Base-by-base conservation (phyloP, 192 early-diverging fungal species). In the Umbelopsis sp. region DNA sequence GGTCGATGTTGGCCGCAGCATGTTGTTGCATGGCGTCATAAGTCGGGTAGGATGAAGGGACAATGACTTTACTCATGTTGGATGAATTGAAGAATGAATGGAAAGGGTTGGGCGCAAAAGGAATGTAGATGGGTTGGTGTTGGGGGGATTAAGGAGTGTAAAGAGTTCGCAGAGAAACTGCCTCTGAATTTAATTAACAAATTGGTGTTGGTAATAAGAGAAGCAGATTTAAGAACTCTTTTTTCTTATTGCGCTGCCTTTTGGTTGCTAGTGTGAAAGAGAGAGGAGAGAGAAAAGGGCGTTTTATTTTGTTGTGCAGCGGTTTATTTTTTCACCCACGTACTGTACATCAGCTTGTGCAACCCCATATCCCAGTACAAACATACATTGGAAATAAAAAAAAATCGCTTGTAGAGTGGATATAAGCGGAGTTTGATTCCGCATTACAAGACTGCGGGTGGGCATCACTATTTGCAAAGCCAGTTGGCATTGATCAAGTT, bases 41-140 rank as follows among this genome's bases (percentile, higher is more conserved):
- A 32, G 56, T 62, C 31, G 56, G 56, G 56, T 62, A 62, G 56
- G 56, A 62, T 62, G 56, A 62, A 62, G 56, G 56, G 56, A 62
- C 31, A 62, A 62, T 32, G 56, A 62, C 56, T 62, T 62, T 49
- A 49, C 47, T 62, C 56, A 62, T 62, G 29, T 20, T 62, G 56
- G 31, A 32, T 12, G 25, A 11, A 59, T 59, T 25, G 54, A 59
- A 16, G 51, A 25, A 26, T 31, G 56, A 62, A 62, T 22, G 56
- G 56, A 32, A 62, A 26, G 52, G 52, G 26, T 53, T 53, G 24
- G 24, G 52, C 22, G 11, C 22, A 53, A 53, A 53, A 62, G 56
- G 56, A 62, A 62, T 62, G 56, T 62, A 62, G 31, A 32, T 26
- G 52, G 52, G 16, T 59, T 6, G 31, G 43, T 44, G 43, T 44